Evolutionary conservation across 345 rosid species (phyloP), one percentile per base, ranked within the genome.

Genomic region (Lumnitzera littorea): DNA sequence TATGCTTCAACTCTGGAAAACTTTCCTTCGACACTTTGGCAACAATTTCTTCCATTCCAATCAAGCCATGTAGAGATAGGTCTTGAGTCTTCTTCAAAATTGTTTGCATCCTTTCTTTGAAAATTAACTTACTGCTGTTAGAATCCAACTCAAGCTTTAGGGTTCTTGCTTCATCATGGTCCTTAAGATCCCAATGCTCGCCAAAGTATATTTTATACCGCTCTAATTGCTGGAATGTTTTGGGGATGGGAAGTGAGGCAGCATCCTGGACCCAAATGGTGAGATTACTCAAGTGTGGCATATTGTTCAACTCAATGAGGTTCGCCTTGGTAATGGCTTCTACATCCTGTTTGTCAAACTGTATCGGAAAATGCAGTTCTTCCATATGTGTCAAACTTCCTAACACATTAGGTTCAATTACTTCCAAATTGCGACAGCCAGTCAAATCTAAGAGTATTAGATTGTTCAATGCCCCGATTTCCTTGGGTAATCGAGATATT

Each of bases 401-500:
- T 0, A 78, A 48, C 23, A 75, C 58, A 7, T 29, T 47, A 0
- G 55, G 13, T 46, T 69, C 61, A 27, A 75, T 64, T 11, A 43
- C 56, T 67, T 46, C 14, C 1, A 75, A 66, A 1, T 12, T 3
- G 0, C 2, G 8, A 14, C 80, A 70, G 11, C 2, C 0, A 0
- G 11, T 57, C 58, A 72, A 53, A 53, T 72, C 60, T 20, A 70
- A 56, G 15, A 53, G 14, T 52, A 55, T 58, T 15, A 79, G 47
- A 23, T 11, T 5, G 0, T 47, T 67, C 53, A 79, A 55, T 41
- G n/a, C 15, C 24, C 67, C 55, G 36, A 79, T 11, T 43, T 72
- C 69, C 25, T 0, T 41, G 2, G 83, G 78, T 61, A 79, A 61
- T 53, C 49, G 65, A 20, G 27, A 27, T 77, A 70, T 13, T 20